Conservation (phyloP, 2,329 filamentous ascomycete species). For the Botrytis hyacinthi region DNA sequence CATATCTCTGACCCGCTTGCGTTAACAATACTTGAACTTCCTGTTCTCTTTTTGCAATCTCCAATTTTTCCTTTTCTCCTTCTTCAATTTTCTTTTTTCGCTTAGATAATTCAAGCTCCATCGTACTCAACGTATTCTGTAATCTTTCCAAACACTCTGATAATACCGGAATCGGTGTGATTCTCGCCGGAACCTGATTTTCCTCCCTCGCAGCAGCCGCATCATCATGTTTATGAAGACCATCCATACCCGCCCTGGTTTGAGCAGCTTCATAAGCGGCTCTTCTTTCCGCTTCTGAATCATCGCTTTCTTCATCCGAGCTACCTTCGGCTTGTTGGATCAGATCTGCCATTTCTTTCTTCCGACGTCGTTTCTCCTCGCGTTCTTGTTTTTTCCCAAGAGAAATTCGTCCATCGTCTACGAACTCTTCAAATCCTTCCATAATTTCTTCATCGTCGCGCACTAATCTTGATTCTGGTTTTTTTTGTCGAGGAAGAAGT, state of each 20-base stretch:
- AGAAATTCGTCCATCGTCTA: constrained; percentile 77
- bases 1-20: constrained; percentile 73
- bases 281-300: constrained; percentile 67
- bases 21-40: constrained; percentile 80
- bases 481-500: constrained; percentile 55
- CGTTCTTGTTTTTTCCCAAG: constrained; percentile 77
- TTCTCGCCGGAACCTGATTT: constrained; percentile 50
- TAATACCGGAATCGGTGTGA: constrained; percentile 75
- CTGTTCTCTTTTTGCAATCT: constrained; percentile 66
- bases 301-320: constrained; percentile 61
- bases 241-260: constrained; percentile 82
- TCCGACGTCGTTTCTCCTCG: constrained; percentile 63
- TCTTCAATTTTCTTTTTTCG: constrained; percentile 64
- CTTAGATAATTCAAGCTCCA: constrained; percentile 60
- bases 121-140: constrained; percentile 57
- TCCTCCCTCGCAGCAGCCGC: constrained; percentile 38
- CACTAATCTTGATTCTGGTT: constrained; percentile 71
- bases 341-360: constrained; percentile 77
- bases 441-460: constrained; percentile 88
- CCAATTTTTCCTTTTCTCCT: constrained; percentile 64
- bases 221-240: constrained; percentile 50
- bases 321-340: constrained; percentile 72
- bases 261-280: constrained; percentile 87
- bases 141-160: constrained; percentile 64
- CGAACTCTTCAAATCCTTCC: constrained; percentile 90